Conservation (phyloP, 2,329 filamentous ascomycete species). For the Chaetomiaceae sp. region DNA sequence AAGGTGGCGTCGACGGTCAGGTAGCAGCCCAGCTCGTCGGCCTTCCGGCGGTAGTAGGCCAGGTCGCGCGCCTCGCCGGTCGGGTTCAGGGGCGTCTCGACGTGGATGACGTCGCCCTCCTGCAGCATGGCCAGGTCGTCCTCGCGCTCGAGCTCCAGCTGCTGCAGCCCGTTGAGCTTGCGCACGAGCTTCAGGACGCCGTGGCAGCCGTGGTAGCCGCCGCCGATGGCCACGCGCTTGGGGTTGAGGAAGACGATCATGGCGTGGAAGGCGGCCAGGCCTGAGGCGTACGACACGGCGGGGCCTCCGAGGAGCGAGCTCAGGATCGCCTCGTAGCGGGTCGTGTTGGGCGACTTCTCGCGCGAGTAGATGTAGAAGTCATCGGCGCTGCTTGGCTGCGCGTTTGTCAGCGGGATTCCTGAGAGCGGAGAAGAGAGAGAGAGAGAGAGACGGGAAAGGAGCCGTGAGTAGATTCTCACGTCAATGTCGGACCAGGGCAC, state of each 20-base stretch:
- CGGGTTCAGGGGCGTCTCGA: slow-evolving; percentile 93
- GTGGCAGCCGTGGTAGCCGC: slow-evolving; percentile 91
- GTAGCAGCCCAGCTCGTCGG: slow-evolving; percentile 66
- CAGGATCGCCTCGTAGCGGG: slow-evolving; percentile 80
- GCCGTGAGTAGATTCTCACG: no score
- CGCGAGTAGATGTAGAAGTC: slow-evolving; percentile 82
- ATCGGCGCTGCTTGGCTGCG: slow-evolving; percentile 45
- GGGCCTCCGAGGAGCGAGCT: slow-evolving; percentile 66
- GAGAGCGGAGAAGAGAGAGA: no score
- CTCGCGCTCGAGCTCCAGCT: slow-evolving; percentile 59
- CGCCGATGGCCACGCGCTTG: slow-evolving; percentile 71
- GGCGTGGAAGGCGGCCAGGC: slow-evolving; percentile 84
- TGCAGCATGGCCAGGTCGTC: slow-evolving; percentile 54
- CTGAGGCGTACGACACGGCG: slow-evolving; percentile 73
- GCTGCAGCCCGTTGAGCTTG: slow-evolving; percentile 70
- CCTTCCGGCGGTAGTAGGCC: slow-evolving; percentile 64
- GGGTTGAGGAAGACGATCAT: slow-evolving; percentile 81
- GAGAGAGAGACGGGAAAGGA: no score
- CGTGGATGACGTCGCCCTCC: slow-evolving; percentile 77
- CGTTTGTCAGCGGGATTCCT: slow-evolving; percentile 1
- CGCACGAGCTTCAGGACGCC: slow-evolving; percentile 71
- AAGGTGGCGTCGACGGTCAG: slow-evolving; percentile 90
- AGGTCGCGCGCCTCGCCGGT: slow-evolving; percentile 77
- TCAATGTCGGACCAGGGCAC: slow-evolving; percentile 47
- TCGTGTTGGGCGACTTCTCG: slow-evolving; percentile 70